A percentile compares a stretch with the other conserved stretches of the same genome.
phyloP scores from a whole-genome alignment of 1,284 basidiomycete species.

The Marasmius oreades region DNA sequence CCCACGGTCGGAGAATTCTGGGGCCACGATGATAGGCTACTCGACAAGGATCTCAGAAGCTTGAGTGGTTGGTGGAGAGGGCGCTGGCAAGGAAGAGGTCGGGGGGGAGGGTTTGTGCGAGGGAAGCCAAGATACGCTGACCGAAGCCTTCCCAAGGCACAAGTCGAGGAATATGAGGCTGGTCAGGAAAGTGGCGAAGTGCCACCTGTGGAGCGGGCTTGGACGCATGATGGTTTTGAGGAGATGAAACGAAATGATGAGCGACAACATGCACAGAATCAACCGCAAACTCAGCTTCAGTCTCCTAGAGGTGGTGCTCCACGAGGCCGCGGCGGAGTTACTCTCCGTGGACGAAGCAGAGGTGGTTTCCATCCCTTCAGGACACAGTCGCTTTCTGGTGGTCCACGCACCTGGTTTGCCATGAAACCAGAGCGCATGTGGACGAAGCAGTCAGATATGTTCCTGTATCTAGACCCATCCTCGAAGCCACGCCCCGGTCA shows the following conservation, averaged over 20 bases:
- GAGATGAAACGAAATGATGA: slow-evolving; percentile 77
- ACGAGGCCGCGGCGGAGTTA: slow-evolving; percentile 38
- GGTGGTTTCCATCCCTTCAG: slow-evolving; percentile 37
- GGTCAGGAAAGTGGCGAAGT: slow-evolving; percentile 23
- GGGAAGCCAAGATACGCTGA: slow-evolving; percentile 46
- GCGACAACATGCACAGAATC: slow-evolving; percentile 38
- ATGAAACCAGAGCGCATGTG: slow-evolving; percentile 76
- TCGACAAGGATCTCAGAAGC: slow-evolving; percentile 72
- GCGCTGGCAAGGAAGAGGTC: slow-evolving; percentile 65
- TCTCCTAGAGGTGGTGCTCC: slow-evolving; percentile 23
- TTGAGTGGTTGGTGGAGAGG: slow-evolving; percentile 82
- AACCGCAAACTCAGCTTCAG: slow-evolving; percentile 20
- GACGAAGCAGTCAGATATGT: slow-evolving; percentile 75
- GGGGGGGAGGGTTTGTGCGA: slow-evolving; percentile 52
- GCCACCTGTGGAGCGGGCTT: slow-evolving; percentile 61
- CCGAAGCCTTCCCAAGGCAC: slow-evolving; percentile 16
- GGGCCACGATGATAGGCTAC: slow-evolving; percentile 84
- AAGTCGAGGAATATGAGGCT: slow-evolving; percentile 19
- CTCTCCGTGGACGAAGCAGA: slow-evolving; percentile 24
- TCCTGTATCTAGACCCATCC: slow-evolving; percentile 59
- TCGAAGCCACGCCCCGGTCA: slow-evolving; percentile 55
- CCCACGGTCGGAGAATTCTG: slow-evolving; percentile 88
- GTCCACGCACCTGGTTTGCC: slow-evolving; percentile 53
- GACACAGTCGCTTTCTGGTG: slow-evolving; percentile 28
- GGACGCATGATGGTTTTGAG: slow-evolving; percentile 83